phyloP scores from a whole-genome alignment of 2,329 filamentous ascomycete genomes.

The Colletotrichum lentis region DNA sequence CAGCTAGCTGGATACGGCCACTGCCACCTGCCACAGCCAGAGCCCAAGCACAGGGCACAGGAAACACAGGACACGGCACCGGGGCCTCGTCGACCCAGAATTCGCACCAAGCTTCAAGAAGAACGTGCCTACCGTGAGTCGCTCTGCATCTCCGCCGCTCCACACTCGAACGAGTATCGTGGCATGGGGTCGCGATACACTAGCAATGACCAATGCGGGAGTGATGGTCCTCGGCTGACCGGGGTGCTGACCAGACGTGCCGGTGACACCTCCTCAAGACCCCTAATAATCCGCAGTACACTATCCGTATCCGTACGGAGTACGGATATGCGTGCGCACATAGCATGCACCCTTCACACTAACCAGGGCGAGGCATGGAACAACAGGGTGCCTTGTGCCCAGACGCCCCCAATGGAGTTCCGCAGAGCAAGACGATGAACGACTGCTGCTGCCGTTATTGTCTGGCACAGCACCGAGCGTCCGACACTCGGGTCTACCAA shows the following conservation, averaged over 20 bases:
- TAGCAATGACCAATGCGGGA: slow-evolving; percentile 34
- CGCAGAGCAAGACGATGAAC: slow-evolving; percentile 33
- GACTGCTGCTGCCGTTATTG: slow-evolving; percentile 2
- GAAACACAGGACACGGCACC: not conserved
- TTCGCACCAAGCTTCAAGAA: slow-evolving; percentile 3
- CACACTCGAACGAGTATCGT: slow-evolving; percentile 32
- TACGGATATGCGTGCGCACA: not conserved
- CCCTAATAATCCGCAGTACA: slow-evolving; percentile 26
- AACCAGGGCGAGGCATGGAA: not conserved
- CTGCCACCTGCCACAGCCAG: not conserved
- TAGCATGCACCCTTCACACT: not conserved
- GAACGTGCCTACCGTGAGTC: slow-evolving; percentile 25
- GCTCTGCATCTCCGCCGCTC: slow-evolving; percentile 24
- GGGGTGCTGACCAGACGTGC: slow-evolving; percentile 33
- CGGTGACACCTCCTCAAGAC: slow-evolving; percentile 31
- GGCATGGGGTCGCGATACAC: slow-evolving; percentile 32
- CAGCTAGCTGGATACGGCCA: not conserved
- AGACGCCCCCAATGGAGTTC: slow-evolving; percentile 29
- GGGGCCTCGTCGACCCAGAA: slow-evolving; percentile 1
- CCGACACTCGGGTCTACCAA: not conserved
- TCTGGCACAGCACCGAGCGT: not conserved
- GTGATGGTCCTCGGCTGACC: slow-evolving; percentile 34
- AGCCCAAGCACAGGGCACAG: not conserved
- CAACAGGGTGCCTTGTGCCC: slow-evolving; percentile 19
- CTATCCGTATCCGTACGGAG: no score